A percentile compares a stretch with the other conserved stretches of the same genome.
Conservation (phyloP, 441 rosid species). For the Jatropha podagrica region DNA sequence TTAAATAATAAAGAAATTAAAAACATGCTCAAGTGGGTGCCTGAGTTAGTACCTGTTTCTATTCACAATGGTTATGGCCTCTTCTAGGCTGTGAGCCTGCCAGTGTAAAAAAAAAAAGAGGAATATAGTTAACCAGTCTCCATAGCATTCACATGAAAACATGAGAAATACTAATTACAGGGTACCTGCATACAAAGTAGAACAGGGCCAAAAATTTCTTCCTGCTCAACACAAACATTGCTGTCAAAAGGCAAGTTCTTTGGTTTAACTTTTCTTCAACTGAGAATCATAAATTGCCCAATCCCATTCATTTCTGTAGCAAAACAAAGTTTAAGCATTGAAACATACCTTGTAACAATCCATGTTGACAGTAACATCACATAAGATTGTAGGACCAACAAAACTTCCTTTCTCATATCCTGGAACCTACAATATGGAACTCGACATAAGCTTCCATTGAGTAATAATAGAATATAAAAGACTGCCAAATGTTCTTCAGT, state of each 20-base stretch:
- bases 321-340: slow-evolving; percentile 9
- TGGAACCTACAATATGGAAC: slow-evolving; percentile 33
- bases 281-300: slow-evolving; percentile 31
- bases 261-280: slow-evolving; percentile 36
- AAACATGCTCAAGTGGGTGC: slow-evolving; percentile 11
- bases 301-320: slow-evolving; percentile 22
- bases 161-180: slow-evolving; percentile 9
- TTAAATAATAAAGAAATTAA: background rate
- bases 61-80: slow-evolving; percentile 46
- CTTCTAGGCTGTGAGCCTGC: slow-evolving; percentile 51
- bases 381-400: slow-evolving; percentile 46
- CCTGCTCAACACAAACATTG: slow-evolving; percentile 46
- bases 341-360: slow-evolving; percentile 46
- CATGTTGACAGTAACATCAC: slow-evolving; percentile 43
- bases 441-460: background rate
- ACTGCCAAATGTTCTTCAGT: background rate
- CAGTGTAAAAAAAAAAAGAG: slow-evolving; percentile 7
- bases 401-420: slow-evolving; percentile 52
- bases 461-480: background rate
- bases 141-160: slow-evolving; percentile 2
- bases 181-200: slow-evolving; percentile 51
- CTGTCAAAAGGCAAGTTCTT: slow-evolving; percentile 31
- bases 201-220: slow-evolving; percentile 52
- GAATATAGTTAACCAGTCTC: slow-evolving; percentile 13
- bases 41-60: slow-evolving; percentile 37